These are phyloP conservation scores for Astrephomene gubernaculifera DNA, from an alignment of 139 green algal species.

Conservation along the genomic window DNA sequence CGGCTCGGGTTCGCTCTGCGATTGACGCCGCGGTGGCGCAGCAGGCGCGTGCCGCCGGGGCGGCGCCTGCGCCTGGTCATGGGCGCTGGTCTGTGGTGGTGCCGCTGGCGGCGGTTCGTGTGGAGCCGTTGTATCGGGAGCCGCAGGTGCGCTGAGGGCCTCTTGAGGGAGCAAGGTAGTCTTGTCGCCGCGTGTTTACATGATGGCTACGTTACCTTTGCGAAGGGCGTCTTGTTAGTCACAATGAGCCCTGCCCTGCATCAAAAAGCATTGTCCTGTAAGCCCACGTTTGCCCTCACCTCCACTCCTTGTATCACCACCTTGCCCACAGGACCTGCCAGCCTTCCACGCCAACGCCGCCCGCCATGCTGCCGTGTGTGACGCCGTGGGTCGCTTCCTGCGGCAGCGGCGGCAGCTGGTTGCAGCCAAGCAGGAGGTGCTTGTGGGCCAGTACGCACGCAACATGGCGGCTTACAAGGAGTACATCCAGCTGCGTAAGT, in stretches of 20 bases:
- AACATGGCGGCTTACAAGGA: constrained; percentile 18
- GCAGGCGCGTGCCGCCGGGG: background rate
- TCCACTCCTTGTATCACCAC: no score
- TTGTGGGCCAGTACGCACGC: constrained; percentile 4
- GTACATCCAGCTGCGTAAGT: constrained; percentile 30
- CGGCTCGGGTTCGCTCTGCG: background rate
- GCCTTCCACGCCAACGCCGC: background rate
- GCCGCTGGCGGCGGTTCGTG: background rate
- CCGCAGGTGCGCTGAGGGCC: constrained; percentile 25
- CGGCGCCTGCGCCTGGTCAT: background rate
- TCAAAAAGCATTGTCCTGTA: background rate
- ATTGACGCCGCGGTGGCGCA: background rate
- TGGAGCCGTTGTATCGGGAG: constrained; percentile 40
- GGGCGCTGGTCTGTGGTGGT: constrained; percentile 1
- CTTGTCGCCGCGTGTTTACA: no score
- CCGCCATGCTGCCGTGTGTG: background rate
- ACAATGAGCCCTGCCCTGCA: no score
- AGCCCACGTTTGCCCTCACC: no score
- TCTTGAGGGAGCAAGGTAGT: background rate
- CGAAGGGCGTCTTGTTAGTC: no score
- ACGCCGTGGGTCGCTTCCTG: constrained; percentile 29
- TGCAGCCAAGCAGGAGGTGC: constrained; percentile 39
- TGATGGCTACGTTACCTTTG: no score
- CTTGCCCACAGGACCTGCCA: background rate
- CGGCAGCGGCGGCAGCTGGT: constrained; percentile 17